Conservation (phyloP, 768 basidiomycete genomes). For the Russula olivacea region DNA sequence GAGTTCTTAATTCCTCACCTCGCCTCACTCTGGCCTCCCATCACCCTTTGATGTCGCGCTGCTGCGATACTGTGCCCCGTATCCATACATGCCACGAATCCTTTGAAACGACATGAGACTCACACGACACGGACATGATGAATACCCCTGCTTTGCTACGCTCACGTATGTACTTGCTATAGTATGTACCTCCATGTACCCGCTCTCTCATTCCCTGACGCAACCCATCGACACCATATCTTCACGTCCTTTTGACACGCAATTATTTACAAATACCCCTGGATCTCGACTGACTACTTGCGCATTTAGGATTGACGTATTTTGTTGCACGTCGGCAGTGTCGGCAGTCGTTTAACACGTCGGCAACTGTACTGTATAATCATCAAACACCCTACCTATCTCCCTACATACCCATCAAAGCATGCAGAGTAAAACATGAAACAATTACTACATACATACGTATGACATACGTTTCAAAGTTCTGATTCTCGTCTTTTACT, state of each 20-base stretch:
- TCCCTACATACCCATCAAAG: background rate
- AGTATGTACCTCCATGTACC: conserved; percentile 15
- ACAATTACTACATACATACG: background rate
- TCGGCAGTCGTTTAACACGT: background rate
- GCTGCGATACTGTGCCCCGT: background rate
- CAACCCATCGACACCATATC: conserved; percentile 1
- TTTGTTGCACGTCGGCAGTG: background rate
- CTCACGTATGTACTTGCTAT: conserved; percentile 13
- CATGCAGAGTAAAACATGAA: background rate
- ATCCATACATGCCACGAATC: background rate
- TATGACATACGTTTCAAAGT: background rate
- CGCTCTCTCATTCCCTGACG: background rate
- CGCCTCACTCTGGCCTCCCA: too few relatives aligned
- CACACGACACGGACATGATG: conserved; percentile 4
- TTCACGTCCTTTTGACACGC: background rate
- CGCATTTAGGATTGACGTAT: background rate
- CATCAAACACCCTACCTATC: background rate
- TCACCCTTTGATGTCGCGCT: background rate
- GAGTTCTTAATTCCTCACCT: background rate
- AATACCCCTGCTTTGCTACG: conserved; percentile 3
- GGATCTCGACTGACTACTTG: background rate
- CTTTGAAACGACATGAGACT: background rate
- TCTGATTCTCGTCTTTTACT: too few relatives aligned
- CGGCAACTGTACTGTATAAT: background rate
- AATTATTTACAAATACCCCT: background rate